phyloP scores from a whole-genome alignment of 2,329 filamentous ascomycete species.

The Diaporthe caulivora region DNA sequence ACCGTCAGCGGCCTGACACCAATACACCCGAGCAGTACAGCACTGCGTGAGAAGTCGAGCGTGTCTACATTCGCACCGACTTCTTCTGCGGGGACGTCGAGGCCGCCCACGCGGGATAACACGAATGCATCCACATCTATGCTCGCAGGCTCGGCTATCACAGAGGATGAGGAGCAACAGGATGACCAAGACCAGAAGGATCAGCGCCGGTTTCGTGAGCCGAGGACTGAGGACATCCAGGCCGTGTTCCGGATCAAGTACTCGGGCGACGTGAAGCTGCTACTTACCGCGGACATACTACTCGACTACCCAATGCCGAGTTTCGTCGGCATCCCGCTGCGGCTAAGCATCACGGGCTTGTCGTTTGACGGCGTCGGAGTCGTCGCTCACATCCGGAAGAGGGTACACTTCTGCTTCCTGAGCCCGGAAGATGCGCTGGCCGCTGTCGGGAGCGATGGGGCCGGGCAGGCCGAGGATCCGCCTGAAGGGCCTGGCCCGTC shows the following conservation, averaged over 20 bases:
- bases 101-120: constrained; percentile 69
- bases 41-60: constrained; percentile 69
- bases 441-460: constrained; percentile 68
- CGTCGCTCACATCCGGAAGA: constrained; percentile 88
- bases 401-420: constrained; percentile 94
- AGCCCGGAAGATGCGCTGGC: constrained; percentile 91
- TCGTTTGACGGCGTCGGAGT: constrained; percentile 97
- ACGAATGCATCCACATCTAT: constrained; percentile 46
- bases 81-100: constrained; percentile 61
- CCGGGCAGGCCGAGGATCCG: constrained; percentile 49
- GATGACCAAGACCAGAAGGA: constrained; percentile 37
- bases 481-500: constrained; percentile 45
- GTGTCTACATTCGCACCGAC: constrained; percentile 72
- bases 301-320: constrained; percentile 99
- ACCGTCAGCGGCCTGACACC: constrained; percentile 36
- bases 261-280: constrained; percentile 86
- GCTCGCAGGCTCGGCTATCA: constrained; percentile 52
- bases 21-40: constrained; percentile 41
- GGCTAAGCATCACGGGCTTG: constrained; percentile 93
- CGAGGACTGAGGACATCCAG: constrained; percentile 87
- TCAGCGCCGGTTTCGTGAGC: constrained; percentile 71
- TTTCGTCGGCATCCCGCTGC: constrained; percentile 95
- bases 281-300: constrained; percentile 93
- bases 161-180: constrained; percentile 52
- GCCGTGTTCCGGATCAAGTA: constrained; percentile 93